These are phyloP conservation scores for Colletotrichum orbiculare DNA, from an alignment of 2,329 filamentous ascomycete species.

Conservation along the genomic window DNA sequence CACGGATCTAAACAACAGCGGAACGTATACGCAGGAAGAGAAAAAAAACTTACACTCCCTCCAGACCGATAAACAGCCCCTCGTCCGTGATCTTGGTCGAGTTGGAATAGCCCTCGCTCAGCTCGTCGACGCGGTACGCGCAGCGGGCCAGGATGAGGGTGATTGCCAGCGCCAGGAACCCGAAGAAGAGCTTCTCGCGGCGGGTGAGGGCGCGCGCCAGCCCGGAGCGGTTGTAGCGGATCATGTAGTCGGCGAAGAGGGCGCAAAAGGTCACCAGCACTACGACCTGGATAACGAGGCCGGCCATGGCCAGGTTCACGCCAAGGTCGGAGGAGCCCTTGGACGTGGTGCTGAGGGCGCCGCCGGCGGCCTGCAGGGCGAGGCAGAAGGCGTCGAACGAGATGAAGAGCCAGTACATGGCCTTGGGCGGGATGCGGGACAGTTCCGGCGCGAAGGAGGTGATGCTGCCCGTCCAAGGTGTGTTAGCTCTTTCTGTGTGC, in stretches of 20 bases:
- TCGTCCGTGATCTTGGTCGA: slow-evolving; percentile 65
- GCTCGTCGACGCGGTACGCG: slow-evolving; percentile 72
- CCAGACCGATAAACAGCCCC: slow-evolving; percentile 63
- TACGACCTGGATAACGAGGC: slow-evolving; percentile 68
- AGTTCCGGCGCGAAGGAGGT: slow-evolving; percentile 50
- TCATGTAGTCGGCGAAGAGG: slow-evolving; percentile 60
- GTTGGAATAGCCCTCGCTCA: slow-evolving; percentile 67
- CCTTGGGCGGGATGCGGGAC: slow-evolving; percentile 53
- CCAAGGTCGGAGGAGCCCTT: slow-evolving; percentile 56
- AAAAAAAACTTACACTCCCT: slow-evolving; percentile 54
- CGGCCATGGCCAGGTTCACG: slow-evolving; percentile 55
- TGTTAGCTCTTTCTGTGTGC: slow-evolving; percentile 21
- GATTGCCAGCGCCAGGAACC: slow-evolving; percentile 63
- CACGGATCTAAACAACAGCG: no score
- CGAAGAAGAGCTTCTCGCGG: slow-evolving; percentile 58
- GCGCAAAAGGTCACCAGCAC: slow-evolving; percentile 64
- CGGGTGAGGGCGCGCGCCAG: slow-evolving; percentile 37
- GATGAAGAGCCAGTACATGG: slow-evolving; percentile 60
- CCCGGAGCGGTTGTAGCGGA: slow-evolving; percentile 46
- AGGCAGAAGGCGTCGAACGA: slow-evolving; percentile 66
- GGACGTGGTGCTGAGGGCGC: slow-evolving; percentile 59
- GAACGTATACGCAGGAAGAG: no score
- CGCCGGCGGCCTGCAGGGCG: slow-evolving; percentile 65
- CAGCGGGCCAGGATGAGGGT: slow-evolving; percentile 70
- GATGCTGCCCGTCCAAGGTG: slow-evolving; percentile 43